A percentile compares a stretch with the other conserved stretches of the same genome.
These are phyloP conservation scores for Pseudogymnoascus sp. DNA, from an alignment of 2,329 filamentous ascomycete genomes.

Conservation along the genomic window DNA sequence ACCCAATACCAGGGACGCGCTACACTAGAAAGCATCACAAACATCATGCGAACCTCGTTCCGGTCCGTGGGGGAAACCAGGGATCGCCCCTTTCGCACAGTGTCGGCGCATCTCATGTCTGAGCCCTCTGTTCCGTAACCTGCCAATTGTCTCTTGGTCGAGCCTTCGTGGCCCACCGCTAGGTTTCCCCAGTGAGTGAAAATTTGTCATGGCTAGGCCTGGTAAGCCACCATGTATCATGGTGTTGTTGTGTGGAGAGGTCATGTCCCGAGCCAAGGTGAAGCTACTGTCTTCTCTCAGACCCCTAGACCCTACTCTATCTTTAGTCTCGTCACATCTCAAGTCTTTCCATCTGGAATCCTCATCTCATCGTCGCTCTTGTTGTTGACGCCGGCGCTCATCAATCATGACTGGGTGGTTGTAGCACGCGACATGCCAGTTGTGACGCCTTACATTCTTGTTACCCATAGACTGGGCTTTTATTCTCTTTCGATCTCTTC, in stretches of 20 bases:
- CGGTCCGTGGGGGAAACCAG: neutral
- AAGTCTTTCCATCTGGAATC: neutral
- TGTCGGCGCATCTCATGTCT: conserved; percentile 1
- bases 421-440: conserved; percentile 20
- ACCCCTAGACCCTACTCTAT: neutral
- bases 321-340: neutral
- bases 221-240: conserved; percentile 6
- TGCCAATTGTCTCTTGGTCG: neutral
- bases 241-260: conserved; percentile 10
- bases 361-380: conserved; percentile 17
- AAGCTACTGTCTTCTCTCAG: neutral
- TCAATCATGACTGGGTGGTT: conserved; percentile 21
- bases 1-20: neutral
- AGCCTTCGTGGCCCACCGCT: neutral
- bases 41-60: conserved; percentile 7
- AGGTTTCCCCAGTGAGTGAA: neutral
- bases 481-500: conserved; percentile 20
- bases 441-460: conserved; percentile 15
- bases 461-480: conserved; percentile 29
- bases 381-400: conserved; percentile 19
- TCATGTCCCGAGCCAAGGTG: neutral
- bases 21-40: neutral
- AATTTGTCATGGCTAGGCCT: neutral
- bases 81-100: conserved; percentile 8
- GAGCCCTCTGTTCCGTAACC: conserved; percentile 6